A percentile compares a stretch with the other conserved stretches of the same genome.
These are phyloP conservation scores for Aspergillus steynii DNA, from an alignment of 495 filamentous ascomycete genomes.

Conservation along the genomic window DNA sequence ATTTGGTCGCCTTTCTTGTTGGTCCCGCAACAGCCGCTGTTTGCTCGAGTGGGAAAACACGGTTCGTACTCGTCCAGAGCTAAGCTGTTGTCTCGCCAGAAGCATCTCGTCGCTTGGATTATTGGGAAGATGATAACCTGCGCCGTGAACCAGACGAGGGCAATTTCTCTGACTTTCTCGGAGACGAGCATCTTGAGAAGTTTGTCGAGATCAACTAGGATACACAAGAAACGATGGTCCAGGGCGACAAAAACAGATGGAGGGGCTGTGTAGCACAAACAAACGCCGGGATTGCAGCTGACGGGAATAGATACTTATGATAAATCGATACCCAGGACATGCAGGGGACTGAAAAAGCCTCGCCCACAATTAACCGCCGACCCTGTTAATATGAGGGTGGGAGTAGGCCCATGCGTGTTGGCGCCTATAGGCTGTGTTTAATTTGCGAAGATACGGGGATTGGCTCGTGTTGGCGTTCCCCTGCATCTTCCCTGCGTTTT, in stretches of 20 bases:
- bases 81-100: neutral
- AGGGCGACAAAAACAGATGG: neutral
- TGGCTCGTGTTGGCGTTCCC: neutral
- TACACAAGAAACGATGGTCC: neutral
- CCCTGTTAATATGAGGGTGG: neutral
- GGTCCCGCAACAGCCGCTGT: conserved; percentile 6
- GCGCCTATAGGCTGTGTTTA: neutral
- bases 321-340: neutral
- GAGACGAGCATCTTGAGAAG: neutral
- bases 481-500: neutral
- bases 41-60: conserved; percentile 6
- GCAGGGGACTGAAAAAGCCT: neutral
- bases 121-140: neutral
- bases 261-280: neutral
- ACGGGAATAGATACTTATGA: neutral
- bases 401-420: neutral
- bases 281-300: neutral
- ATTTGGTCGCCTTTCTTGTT: conserved; percentile 6
- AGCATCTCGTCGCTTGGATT: conserved; percentile 3
- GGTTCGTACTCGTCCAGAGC: conserved; percentile 2
- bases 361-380: neutral
- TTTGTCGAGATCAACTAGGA: neutral
- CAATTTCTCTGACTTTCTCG: neutral
- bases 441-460: neutral
- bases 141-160: neutral